Evolutionary conservation across 192 early-diverging fungal species (phyloP).

Genomic region (Backusella parvicylindrica): DNA sequence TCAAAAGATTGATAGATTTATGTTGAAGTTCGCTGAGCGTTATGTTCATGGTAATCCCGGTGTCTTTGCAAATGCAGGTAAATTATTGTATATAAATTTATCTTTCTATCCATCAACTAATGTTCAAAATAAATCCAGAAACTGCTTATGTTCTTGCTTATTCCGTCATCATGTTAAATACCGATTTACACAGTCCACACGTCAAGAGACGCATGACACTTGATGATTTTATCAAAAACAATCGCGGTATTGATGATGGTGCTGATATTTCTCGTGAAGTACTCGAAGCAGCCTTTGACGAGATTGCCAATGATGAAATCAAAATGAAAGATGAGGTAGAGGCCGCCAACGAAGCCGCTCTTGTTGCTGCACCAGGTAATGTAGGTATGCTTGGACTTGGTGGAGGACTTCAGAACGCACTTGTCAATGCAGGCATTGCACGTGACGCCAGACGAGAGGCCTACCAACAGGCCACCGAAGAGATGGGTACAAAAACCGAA

Average conservation of each 20-base stretch:
- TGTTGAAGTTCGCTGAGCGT: conserved; percentile 96
- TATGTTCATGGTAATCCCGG: conserved; percentile 81
- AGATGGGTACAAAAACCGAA: conserved; percentile 71
- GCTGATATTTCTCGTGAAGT: conserved; percentile 70
- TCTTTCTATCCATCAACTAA: not conserved
- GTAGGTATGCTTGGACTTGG: conserved; percentile 40
- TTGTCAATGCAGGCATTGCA: conserved; percentile 34
- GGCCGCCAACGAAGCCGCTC: conserved; percentile 47
- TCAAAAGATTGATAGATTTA: conserved; percentile 96
- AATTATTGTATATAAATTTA: not conserved
- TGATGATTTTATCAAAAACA: conserved; percentile 84
- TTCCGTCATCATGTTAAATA: conserved; percentile 92
- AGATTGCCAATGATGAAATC: conserved; percentile 84
- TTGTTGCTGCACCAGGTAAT: conserved; percentile 43
- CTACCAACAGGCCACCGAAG: conserved; percentile 56
- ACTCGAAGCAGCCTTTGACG: conserved; percentile 74
- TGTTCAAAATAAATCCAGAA: conserved; percentile 38
- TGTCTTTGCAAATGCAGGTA: conserved; percentile 78
- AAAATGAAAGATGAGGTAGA: conserved; percentile 90
- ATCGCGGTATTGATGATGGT: conserved; percentile 91
- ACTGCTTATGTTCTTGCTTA: conserved; percentile 93
- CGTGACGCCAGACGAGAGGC: conserved; percentile 50
- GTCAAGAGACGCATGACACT: conserved; percentile 85
- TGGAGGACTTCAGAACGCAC: conserved; percentile 38
- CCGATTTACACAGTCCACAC: conserved; percentile 86